phyloP scores from a whole-genome alignment of 495 filamentous ascomycete genomes.

The Penicillium daleae region DNA sequence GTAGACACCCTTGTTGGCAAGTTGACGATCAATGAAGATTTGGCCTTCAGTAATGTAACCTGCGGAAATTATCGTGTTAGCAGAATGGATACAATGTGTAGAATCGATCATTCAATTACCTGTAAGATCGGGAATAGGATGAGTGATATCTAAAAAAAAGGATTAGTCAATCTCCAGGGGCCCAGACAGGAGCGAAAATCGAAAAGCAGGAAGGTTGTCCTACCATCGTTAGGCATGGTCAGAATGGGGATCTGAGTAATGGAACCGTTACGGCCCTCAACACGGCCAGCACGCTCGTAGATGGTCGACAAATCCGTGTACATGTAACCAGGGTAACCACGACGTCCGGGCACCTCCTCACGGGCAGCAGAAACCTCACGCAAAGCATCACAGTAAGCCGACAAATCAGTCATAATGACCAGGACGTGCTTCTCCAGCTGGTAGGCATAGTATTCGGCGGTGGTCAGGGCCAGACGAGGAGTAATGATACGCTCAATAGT shows the following conservation, averaged over 20 bases:
- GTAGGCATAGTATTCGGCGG: constrained; percentile 99
- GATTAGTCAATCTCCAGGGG: constrained; percentile 17
- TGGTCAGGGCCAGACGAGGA: constrained; percentile 96
- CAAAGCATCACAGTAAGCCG: constrained; percentile 97
- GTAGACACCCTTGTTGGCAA: constrained; percentile 95
- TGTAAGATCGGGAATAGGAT: constrained; percentile 98
- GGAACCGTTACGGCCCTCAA: constrained; percentile 94
- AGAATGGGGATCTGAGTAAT: constrained; percentile 99
- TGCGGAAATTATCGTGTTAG: not conserved
- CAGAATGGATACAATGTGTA: not conserved
- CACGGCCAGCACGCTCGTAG: constrained; percentile 98
- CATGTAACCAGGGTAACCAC: constrained; percentile 99
- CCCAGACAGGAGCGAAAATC: not conserved
- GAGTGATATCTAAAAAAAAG: constrained; percentile 85
- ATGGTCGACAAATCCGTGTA: constrained; percentile 99
- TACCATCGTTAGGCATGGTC: constrained; percentile 98
- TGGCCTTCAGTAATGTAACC: constrained; percentile 69
- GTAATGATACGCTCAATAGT: constrained; percentile 99
- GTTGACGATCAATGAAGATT: constrained; percentile 94
- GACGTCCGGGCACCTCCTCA: constrained; percentile 99
- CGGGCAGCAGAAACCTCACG: constrained; percentile 97
- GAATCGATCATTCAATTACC: constrained; percentile 60
- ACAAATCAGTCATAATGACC: constrained; percentile 97
- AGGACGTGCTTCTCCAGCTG: constrained; percentile 99
- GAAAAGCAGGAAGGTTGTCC: constrained; percentile 11